phyloP scores from a whole-genome alignment of 2,329 filamentous ascomycete species.

The Colletotrichum neosansevieriae region DNA sequence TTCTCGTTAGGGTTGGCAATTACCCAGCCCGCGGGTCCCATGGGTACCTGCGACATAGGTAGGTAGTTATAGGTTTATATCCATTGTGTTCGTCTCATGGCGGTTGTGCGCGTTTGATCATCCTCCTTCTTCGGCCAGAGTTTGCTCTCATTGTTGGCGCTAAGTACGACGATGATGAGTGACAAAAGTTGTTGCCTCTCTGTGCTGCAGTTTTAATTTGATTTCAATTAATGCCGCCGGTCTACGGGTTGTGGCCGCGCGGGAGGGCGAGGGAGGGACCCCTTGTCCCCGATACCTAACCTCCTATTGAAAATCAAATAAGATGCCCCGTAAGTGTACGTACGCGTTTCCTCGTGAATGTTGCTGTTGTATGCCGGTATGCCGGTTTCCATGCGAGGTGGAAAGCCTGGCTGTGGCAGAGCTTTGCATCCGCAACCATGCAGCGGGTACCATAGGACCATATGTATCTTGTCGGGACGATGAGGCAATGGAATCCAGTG shows the following conservation, averaged over 20 bases:
- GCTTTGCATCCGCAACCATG: background rate
- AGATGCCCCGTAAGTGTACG: slow-evolving; percentile 13
- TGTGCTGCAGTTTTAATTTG: background rate
- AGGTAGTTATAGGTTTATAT: no score
- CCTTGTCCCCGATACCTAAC: no score
- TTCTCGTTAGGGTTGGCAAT: no score
- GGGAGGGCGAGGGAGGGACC: slow-evolving; percentile 18
- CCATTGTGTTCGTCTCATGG: slow-evolving; percentile 30
- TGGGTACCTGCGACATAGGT: no score
- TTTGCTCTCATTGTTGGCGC: background rate
- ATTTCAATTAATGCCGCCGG: background rate
- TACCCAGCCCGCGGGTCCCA: no score
- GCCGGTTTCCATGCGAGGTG: background rate
- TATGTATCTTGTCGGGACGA: no score
- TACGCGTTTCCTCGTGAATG: slow-evolving; percentile 15
- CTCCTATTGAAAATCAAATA: slow-evolving; percentile 3
- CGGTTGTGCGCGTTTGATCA: slow-evolving; percentile 23
- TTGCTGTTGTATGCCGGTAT: background rate
- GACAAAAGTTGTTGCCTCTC: background rate
- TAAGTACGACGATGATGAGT: background rate
- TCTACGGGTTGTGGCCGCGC: background rate
- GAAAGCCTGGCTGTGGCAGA: background rate
- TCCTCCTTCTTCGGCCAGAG: slow-evolving; percentile 4
- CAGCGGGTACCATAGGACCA: no score
- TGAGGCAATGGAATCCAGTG: no score